phyloP scores from a whole-genome alignment of 2,329 filamentous ascomycete genomes.

The Aureobasidium uvarum region DNA sequence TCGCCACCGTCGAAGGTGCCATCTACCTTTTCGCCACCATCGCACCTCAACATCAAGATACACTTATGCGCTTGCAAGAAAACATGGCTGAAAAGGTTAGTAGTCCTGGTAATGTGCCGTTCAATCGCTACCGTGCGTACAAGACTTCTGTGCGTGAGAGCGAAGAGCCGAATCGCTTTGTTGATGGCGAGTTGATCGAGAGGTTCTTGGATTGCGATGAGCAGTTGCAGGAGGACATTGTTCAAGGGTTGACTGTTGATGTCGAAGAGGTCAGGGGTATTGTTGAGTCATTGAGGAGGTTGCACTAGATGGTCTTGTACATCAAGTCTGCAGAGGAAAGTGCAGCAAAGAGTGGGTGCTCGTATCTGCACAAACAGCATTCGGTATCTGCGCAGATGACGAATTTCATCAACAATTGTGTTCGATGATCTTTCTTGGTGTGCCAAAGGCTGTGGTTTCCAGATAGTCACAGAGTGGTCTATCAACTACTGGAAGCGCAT shows the following conservation, averaged over 20 bases:
- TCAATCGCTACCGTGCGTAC: conserved; percentile 79
- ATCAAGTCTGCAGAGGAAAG: too few species aligned
- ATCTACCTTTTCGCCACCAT: conserved; percentile 89
- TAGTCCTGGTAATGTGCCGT: conserved; percentile 70
- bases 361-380: too few species aligned
- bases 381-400: too few species aligned
- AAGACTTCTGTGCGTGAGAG: conserved; percentile 67
- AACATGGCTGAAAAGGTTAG: conserved; percentile 65
- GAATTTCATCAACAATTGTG: too few species aligned
- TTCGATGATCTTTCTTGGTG: too few species aligned
- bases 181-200: conserved; percentile 91
- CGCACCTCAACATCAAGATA: conserved; percentile 66
- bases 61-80: conserved; percentile 77
- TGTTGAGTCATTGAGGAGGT: conserved; percentile 56
- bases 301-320: conserved; percentile 41
- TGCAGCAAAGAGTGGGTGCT: too few species aligned
- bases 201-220: conserved; percentile 72
- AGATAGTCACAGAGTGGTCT: too few species aligned
- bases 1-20: conserved; percentile 87
- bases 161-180: conserved; percentile 77
- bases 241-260: conserved; percentile 55
- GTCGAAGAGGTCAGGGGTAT: conserved; percentile 58
- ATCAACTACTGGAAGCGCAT: too few species aligned
- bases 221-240: conserved; percentile 54
- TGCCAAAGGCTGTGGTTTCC: too few species aligned